Base-by-base conservation (phyloP, 352 stramenopile genomes). In the Globisporangium rhizosaccharum region DNA sequence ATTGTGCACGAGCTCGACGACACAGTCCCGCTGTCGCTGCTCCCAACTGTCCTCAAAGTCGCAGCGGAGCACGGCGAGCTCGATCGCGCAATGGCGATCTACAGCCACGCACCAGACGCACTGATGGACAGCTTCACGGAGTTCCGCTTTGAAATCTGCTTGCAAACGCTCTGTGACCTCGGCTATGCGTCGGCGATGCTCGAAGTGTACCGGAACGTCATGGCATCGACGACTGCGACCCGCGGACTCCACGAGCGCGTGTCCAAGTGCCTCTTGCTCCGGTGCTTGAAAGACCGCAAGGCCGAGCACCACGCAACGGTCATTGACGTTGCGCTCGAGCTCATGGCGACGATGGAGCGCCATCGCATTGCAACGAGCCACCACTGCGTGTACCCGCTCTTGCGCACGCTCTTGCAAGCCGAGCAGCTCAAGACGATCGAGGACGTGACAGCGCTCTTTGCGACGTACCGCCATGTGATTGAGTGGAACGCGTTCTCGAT, bases 131-230 rank as follows among this genome's bases (percentile, higher is more conserved):
- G 41, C 2, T 86, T 76, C 50, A 82, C 71, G 1, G 73, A 89
- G 59, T 80, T 78, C 58, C 76, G 72, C 11, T 88, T 92, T 55
- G 79, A 88, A 30, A 86, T 86, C 46, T 85, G 74, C 53, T 56
- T 89, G 41, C 78, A 87, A 54, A 75, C 76, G 41, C 57, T 92
- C 30, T 79, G 74, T 66, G 56, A 76, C 6, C 51, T 75, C 30
- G 66, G 70, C 30, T 67, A 78, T 56, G 57, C 73, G 14, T 59
- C 64, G 10, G 77, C 86, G 63, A 71, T 88, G 60, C 68, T 92
- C 28, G 54, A 72, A 12, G 61, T 92, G 28, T 83, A 88, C 48
- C 56, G 66, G 53, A 68, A 78, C 39, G 39, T 92, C 2, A 74
- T 92, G 56, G 46, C 37, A 17, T 82, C 76, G 0, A 44, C 37